Evolutionary conservation across 1,284 basidiomycete genomes (phyloP).

Genomic region (Phellinidium pouzarii): DNA sequence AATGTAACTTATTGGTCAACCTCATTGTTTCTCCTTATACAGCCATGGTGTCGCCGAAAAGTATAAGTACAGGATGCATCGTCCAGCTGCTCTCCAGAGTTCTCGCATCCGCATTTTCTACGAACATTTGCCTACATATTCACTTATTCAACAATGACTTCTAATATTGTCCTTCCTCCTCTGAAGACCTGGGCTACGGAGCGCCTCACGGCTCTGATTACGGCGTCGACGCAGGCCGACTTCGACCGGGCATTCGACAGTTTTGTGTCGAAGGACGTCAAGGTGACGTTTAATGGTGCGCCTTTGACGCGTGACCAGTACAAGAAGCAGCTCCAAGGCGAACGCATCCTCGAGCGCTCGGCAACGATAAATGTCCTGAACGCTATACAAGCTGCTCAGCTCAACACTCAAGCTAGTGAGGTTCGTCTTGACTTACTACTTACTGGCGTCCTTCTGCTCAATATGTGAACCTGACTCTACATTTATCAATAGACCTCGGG

Average conservation of each 20-base stretch:
- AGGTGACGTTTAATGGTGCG: conserved; percentile 28
- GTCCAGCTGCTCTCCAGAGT: neutral
- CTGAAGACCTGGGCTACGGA: conserved; percentile 24
- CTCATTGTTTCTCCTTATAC: neutral
- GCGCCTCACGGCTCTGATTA: conserved; percentile 23
- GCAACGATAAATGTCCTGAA: conserved; percentile 24
- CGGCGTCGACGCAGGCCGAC: conserved; percentile 21
- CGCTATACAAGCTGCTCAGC: conserved; percentile 3
- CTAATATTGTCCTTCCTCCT: neutral
- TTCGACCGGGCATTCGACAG: conserved; percentile 25
- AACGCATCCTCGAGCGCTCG: conserved; percentile 26
- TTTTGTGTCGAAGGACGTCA: conserved; percentile 25
- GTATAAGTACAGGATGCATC: neutral
- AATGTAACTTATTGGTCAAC: no score
- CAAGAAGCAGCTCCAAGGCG: conserved; percentile 24
- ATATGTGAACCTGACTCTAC: no score
- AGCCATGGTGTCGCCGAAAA: neutral
- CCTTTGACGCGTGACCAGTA: conserved; percentile 27
- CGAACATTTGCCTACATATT: neutral
- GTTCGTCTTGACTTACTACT: neutral
- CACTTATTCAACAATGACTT: neutral
- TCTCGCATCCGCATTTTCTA: neutral
- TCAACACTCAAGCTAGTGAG: conserved; percentile 8
- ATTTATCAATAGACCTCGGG: conserved; percentile 4
- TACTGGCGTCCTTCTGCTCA: neutral